Evolutionary conservation across 257 asterid genomes (phyloP), one percentile per base, ranked within the genome.

Genomic region (Orobanche coerulescens): DNA sequence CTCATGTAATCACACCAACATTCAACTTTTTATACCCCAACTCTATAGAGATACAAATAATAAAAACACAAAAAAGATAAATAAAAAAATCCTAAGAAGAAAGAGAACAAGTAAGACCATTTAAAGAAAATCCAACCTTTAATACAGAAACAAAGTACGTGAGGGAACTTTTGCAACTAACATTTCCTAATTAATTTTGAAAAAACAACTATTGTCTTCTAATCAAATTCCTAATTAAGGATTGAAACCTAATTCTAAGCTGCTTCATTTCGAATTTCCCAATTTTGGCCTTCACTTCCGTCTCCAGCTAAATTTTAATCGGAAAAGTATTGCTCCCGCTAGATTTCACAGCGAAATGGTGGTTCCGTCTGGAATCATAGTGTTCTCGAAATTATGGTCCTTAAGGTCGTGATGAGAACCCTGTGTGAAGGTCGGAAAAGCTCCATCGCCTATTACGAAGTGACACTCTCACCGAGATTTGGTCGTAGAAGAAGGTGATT

Each of bases 401-500:
- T 76, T 47, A 93, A 36, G 7, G 73, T 65, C 0, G 89, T 86
- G 3, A 67, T 71, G 55, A 4, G 66, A 66, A 0, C 75, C 76
- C 11, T 84, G 96, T 2, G 65, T 53, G 62, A 93, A 89, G 0
- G 74, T 85, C 8, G 84, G 79, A 7, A 89, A 47, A 0, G 80
- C 48, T 37, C 97, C 99, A 11, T 64, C 73, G 9, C 84, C 87
- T 59, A 93, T 37, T 2, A 25, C 79, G 37, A 81, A 68, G 1
- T 54, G 84, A 31, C 77, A 81, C 33, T 1, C 64, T 68, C 26
- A 86, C 75, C 0, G 78, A 24, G 34, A 82, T 61, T 0, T 78
- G 80, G 43, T 89, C 97, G 72, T 89, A 93, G 50, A 39, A 10
- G 74, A 74, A 93, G 0, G 75, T 28, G 61, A 93, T 68, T 4